Evolutionary conservation across 2,329 filamentous ascomycete species (phyloP).

Genomic region (Boeremia lycopersici): DNA sequence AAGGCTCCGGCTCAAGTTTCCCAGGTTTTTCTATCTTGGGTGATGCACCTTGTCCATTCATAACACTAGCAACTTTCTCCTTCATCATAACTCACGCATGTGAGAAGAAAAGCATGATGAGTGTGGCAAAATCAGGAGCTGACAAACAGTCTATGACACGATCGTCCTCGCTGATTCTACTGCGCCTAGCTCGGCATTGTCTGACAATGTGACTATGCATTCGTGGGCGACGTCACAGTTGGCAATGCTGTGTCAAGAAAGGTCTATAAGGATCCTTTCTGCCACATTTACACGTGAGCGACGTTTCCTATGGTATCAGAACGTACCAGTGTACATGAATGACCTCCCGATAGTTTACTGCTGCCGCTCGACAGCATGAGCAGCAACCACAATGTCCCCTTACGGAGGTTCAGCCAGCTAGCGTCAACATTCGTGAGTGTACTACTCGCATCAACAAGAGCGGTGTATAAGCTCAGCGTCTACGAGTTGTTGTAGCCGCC

Average conservation of each 20-base stretch:
- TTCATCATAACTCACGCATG: conserved; percentile 38
- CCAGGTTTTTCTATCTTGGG: conserved; percentile 32
- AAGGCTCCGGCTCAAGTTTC: conserved; percentile 29
- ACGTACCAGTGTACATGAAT: background rate
- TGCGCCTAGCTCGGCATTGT: conserved; percentile 53
- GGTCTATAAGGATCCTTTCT: conserved; percentile 50
- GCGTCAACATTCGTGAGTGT: too few species aligned
- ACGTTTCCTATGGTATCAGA: conserved; percentile 5
- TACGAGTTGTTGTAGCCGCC: background rate
- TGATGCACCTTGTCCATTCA: conserved; percentile 37
- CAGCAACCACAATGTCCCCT: background rate
- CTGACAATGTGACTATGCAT: conserved; percentile 48
- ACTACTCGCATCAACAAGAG: too few species aligned
- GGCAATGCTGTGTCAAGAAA: conserved; percentile 52
- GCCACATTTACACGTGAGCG: conserved; percentile 51
- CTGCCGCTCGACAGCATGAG: background rate
- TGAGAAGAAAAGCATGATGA: conserved; percentile 38
- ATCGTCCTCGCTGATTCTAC: conserved; percentile 53
- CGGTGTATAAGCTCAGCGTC: background rate
- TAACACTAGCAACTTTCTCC: conserved; percentile 37
- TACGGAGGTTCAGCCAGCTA: too few species aligned
- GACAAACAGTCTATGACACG: conserved; percentile 49
- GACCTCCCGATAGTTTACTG: background rate
- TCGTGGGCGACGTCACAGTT: conserved; percentile 43
- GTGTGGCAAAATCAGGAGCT: conserved; percentile 52